Evolutionary conservation across 257 asterid genomes (phyloP).

Genomic region (Marsdenia floribunda): DNA sequence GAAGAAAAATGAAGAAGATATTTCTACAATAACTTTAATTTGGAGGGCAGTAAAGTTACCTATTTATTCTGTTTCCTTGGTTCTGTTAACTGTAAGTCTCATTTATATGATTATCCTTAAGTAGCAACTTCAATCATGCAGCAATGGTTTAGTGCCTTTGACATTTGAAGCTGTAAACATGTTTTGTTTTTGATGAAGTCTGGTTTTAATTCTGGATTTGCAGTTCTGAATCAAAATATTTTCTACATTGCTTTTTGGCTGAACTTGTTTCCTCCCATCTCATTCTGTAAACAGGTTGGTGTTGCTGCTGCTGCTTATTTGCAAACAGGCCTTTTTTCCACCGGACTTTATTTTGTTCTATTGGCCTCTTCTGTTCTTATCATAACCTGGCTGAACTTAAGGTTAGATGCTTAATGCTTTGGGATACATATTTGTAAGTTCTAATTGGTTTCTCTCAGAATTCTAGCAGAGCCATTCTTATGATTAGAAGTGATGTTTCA

Average conservation of each 20-base stretch:
- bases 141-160: background rate
- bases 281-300: constrained; percentile 58
- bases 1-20: constrained; percentile 32
- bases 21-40: constrained; percentile 59
- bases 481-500: background rate
- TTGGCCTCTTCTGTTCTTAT: constrained; percentile 64
- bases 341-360: constrained; percentile 49
- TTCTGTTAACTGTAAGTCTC: constrained; percentile 69
- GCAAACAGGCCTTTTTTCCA: constrained; percentile 57
- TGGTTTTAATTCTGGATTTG: background rate
- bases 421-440: background rate
- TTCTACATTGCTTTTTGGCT: constrained; percentile 10
- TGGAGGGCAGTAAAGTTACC: constrained; percentile 92
- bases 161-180: background rate
- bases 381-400: constrained; percentile 85
- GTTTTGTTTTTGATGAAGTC: background rate
- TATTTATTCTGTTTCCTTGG: constrained; percentile 55
- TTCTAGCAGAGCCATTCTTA: background rate
- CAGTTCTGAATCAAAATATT: background rate
- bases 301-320: constrained; percentile 87
- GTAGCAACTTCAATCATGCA: background rate
- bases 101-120: too few relatives aligned
- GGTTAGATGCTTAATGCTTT: constrained; percentile 38
- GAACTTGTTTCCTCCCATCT: background rate
- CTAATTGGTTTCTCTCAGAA: background rate